phyloP scores from a whole-genome alignment of 768 basidiomycete genomes.

The Boletus edulis region DNA sequence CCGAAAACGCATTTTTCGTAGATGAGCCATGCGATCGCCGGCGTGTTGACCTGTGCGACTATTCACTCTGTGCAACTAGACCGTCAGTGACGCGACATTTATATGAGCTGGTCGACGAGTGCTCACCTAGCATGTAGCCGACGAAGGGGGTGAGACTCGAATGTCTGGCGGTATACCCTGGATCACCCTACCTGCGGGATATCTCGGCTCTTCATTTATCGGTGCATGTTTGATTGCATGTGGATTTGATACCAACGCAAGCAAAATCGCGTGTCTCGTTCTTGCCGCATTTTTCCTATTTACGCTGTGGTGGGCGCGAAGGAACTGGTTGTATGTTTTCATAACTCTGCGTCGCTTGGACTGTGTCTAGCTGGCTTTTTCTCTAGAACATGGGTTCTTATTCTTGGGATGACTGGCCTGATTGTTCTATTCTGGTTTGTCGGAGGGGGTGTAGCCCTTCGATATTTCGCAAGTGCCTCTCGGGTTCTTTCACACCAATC shows the following conservation, averaged over 20 bases:
- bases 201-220: slow-evolving; percentile 82
- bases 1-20: slow-evolving; percentile 25
- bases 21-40: slow-evolving; percentile 86
- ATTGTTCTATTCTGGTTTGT: slow-evolving; percentile 87
- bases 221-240: slow-evolving; percentile 86
- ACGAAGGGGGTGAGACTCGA: slow-evolving; percentile 82
- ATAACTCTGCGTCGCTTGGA: too few relatives aligned
- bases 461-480: slow-evolving; percentile 61
- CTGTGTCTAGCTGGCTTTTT: neutral
- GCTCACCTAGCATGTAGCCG: slow-evolving; percentile 45
- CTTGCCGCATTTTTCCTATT: slow-evolving; percentile 85
- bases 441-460: slow-evolving; percentile 65
- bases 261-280: slow-evolving; percentile 77
- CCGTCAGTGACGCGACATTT: slow-evolving; percentile 48
- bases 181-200: slow-evolving; percentile 83
- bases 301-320: slow-evolving; percentile 85
- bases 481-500: neutral
- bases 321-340: slow-evolving; percentile 62
- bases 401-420: slow-evolving; percentile 75
- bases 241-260: slow-evolving; percentile 86
- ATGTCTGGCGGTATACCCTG: slow-evolving; percentile 87
- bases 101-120: slow-evolving; percentile 2
- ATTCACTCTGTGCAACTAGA: slow-evolving; percentile 86
- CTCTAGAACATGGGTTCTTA: slow-evolving; percentile 71
- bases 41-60: slow-evolving; percentile 79